Evolutionary conservation across 257 asterid genomes (phyloP).

Genomic region (Penstemon eatonii): DNA sequence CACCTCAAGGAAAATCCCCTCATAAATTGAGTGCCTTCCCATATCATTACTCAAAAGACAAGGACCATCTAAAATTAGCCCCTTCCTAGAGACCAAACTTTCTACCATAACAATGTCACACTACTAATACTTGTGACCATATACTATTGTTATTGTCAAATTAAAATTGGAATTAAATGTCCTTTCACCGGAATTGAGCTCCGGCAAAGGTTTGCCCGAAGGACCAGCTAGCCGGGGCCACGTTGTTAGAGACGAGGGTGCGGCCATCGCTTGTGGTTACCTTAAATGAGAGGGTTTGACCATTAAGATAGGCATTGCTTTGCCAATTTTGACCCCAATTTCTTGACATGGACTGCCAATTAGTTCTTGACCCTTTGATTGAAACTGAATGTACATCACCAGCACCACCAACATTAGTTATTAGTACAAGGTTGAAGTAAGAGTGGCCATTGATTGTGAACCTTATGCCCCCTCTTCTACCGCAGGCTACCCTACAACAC

Average conservation of each 20-base stretch:
- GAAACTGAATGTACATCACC: constrained; percentile 81
- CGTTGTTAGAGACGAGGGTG: constrained; percentile 61
- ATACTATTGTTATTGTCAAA: constrained; percentile 2
- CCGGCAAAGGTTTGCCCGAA: constrained; percentile 88
- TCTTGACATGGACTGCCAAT: constrained; percentile 84
- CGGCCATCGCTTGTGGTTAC: constrained; percentile 81
- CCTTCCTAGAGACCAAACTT: constrained; percentile 27
- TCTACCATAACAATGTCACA: constrained; percentile 29
- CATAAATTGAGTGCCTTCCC: constrained; percentile 33
- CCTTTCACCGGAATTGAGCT: constrained; percentile 59
- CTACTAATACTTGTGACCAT: constrained; percentile 41
- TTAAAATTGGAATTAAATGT: background rate
- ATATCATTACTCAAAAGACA: constrained; percentile 12
- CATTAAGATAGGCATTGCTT: constrained; percentile 67
- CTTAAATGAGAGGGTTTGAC: constrained; percentile 82
- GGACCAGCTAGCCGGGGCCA: constrained; percentile 73
- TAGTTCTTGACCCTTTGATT: constrained; percentile 73
- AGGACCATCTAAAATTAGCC: constrained; percentile 53
- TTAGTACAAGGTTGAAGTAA: constrained; percentile 75
- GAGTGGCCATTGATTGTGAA: constrained; percentile 89
- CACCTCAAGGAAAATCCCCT: background rate
- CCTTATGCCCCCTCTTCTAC: constrained; percentile 82
- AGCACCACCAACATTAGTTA: constrained; percentile 86
- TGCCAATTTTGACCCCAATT: constrained; percentile 98
- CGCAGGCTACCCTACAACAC: constrained; percentile 67